Percentiles rank a stretch among this genome's conserved stretches.
phyloP scores from a whole-genome alignment of 2,329 filamentous ascomycete genomes.

The Knufia petricola region DNA sequence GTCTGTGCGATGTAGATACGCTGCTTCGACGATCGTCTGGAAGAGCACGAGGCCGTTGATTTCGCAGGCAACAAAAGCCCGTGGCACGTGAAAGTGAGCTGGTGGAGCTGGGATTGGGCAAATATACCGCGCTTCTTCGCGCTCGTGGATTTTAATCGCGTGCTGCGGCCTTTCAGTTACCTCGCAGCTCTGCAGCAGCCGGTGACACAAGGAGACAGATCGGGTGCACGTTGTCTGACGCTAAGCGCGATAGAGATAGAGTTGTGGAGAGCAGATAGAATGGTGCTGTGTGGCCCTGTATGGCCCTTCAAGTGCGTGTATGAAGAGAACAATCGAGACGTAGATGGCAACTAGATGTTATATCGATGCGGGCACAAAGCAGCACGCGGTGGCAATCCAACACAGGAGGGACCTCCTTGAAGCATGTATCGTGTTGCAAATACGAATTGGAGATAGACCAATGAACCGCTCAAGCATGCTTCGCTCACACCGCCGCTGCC shows the following conservation, averaged over 20 bases:
- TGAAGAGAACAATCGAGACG: not conserved
- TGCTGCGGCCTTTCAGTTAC: not conserved
- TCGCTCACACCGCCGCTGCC: not conserved
- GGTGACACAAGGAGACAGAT: not conserved
- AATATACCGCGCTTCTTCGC: not conserved
- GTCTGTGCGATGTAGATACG: not conserved
- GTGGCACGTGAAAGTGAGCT: not conserved
- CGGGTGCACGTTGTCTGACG: not conserved
- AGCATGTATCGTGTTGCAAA: conserved; percentile 1
- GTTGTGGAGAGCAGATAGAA: not conserved
- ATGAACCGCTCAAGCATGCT: conserved; percentile 6
- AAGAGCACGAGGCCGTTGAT: not conserved
- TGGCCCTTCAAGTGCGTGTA: no score
- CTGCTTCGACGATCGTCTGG: no score
- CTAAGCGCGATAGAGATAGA: not conserved
- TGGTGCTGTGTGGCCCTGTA: not conserved
- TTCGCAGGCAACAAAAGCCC: not conserved
- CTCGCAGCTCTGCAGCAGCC: not conserved
- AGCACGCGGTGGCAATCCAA: not conserved
- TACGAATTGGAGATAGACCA: conserved; percentile 2
- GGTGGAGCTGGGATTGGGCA: not conserved
- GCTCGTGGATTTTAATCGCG: not conserved
- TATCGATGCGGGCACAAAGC: not conserved
- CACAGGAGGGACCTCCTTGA: conserved; percentile 7
- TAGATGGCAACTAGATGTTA: not conserved